Evolutionary conservation across 176 grass and related monocot genomes (phyloP), one percentile per base, ranked within the genome.

Genomic region (Aegilops longissima): DNA sequence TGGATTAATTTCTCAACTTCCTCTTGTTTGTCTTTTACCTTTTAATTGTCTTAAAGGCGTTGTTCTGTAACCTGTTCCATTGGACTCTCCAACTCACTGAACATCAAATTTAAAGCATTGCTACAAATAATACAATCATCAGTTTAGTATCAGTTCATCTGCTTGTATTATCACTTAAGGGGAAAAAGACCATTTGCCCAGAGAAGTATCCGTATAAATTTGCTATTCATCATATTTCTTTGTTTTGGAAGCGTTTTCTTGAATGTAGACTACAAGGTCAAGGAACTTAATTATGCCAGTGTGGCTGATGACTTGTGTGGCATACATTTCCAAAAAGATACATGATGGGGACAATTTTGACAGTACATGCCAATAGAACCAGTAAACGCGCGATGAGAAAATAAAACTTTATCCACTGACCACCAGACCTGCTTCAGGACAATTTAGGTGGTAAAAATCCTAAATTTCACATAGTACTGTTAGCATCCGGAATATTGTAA

Each of bases 71-170:
- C 38, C 78, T 80, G 25, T 75, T 86, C 44, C 12, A 66, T 44
- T 80, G 27, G 25, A 54, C 44, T 87, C 27, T 54, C 56, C 18
- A 0, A 54, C 5, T 54, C 56, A 58, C 54, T 86, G 63, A 34
- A 79, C 47, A 21, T 89, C 61, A 74, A 66, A 39, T 65, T 65
- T 88, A 21, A 61, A 78, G 73, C 73, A 64, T 72, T 30, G 18
- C 18, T 66, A 78, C 8, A 47, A 64, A 29, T 52, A 71, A 36
- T 12, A 2, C 51, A 73, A 56, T n/a, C 8, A 82, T 44, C 69
- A 54, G 21, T 82, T 77, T 61, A 39, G 5, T 23, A 13, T 81
- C 75, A 77, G 59, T 61, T 78, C 35, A 69, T 78, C 8, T 62
- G 47, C 51, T 59, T 62, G 49, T 62, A 65, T 42, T 80, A 45